Evolutionary conservation across 345 rosid genomes (phyloP).

Genomic region (Populus nigra): DNA sequence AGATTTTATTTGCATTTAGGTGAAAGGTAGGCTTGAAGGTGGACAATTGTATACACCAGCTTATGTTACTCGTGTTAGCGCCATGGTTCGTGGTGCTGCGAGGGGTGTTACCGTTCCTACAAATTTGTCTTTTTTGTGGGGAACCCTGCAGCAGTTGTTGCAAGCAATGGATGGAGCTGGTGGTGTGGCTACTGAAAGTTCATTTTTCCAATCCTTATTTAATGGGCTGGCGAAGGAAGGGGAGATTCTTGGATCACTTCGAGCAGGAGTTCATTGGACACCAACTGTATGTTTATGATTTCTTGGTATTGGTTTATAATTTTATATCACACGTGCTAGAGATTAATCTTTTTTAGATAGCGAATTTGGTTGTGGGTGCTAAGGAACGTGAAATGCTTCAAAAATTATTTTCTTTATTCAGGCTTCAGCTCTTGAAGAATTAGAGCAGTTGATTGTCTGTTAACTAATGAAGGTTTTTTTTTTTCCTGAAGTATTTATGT

Average conservation of each 20-base stretch:
- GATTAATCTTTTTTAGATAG: neutral
- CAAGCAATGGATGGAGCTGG: slow-evolving; percentile 87
- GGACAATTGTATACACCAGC: slow-evolving; percentile 95
- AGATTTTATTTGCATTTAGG: slow-evolving; percentile 40
- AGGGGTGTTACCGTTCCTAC: slow-evolving; percentile 87
- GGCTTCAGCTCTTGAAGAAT: too few species aligned
- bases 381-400: too few species aligned
- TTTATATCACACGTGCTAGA: neutral
- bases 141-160: slow-evolving; percentile 72
- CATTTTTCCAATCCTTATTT: slow-evolving; percentile 84
- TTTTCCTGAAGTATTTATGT: too few species aligned
- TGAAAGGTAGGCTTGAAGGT: slow-evolving; percentile 97
- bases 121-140: slow-evolving; percentile 71
- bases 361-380: neutral
- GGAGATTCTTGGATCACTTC: slow-evolving; percentile 85
- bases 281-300: slow-evolving; percentile 63
- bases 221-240: slow-evolving; percentile 76
- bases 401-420: too few species aligned
- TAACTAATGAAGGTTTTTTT: too few species aligned
- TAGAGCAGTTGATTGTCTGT: too few species aligned
- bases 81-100: slow-evolving; percentile 94
- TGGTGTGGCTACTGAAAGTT: slow-evolving; percentile 73
- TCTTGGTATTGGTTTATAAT: neutral
- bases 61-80: slow-evolving; percentile 86
- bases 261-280: slow-evolving; percentile 97